Conservation (phyloP, 495 filamentous ascomycete genomes). For the Gamarada debralockiae region DNA sequence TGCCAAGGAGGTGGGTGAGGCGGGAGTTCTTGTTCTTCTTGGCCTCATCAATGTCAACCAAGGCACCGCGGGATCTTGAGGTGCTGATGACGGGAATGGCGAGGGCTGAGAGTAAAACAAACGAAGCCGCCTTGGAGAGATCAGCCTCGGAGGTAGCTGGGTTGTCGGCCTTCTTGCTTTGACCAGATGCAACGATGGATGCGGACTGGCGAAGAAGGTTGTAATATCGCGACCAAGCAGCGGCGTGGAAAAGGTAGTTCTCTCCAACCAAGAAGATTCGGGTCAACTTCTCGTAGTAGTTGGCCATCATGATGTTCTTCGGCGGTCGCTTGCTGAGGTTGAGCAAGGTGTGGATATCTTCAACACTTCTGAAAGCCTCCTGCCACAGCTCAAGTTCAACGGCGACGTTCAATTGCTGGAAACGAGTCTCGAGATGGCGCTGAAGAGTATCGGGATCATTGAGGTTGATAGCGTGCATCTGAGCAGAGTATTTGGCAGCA, state of each 20-base stretch:
- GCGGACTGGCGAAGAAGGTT: conserved; percentile 90
- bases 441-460: conserved; percentile 97
- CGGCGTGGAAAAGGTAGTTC: conserved; percentile 99
- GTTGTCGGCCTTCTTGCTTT: conserved; percentile 89
- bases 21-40: conserved; percentile 98
- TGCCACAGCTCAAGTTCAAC: conserved; percentile 98
- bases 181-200: conserved; percentile 76
- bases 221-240: conserved; percentile 95
- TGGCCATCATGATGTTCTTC: conserved; percentile 99
- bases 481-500: conserved; percentile 95
- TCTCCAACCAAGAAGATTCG: conserved; percentile 98
- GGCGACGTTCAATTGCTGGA: conserved; percentile 97
- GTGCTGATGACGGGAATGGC: conserved; percentile 99
- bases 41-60: conserved; percentile 94
- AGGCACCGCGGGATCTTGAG: conserved; percentile 87
- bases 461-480: conserved; percentile 99
- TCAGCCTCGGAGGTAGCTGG: conserved; percentile 85
- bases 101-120: conserved; percentile 91
- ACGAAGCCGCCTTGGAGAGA: conserved; percentile 80
- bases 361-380: conserved; percentile 97
- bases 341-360: conserved; percentile 98
- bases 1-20: conserved; percentile 91
- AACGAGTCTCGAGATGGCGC: conserved; percentile 94
- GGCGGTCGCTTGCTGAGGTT: conserved; percentile 97
- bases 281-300: conserved; percentile 99